Base-by-base conservation (phyloP, 192 early-diverging fungal species). In the Umbelopsis ramanniana region DNA sequence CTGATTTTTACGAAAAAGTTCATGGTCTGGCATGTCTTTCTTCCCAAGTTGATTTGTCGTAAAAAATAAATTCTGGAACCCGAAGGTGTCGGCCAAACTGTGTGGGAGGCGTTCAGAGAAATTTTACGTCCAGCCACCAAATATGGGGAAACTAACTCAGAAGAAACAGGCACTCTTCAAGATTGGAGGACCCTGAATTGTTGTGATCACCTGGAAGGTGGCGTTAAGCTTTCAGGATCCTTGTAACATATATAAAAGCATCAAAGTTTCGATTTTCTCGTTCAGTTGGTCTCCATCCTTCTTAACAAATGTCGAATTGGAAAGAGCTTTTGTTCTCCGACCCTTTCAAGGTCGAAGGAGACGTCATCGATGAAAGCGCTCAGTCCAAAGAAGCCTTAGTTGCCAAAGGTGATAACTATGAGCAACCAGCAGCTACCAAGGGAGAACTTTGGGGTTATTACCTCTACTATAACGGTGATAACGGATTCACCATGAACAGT, bases 401-500 rank as follows among this genome's bases (percentile, higher is more conserved):
- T 3, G 57, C 57, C 17, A 63, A 63, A 15, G 35, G 67, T 24
- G 53, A 43, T 3, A 71, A 73, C 15, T 37, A 46, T 24, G 33
- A 43, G 6, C 78, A 80, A 53, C 74, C 74, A 37, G 46, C 70
- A 10, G 70, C 74, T 38, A 73, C 78, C 15, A 74, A 72, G 26
- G 60, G 68, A 33, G 78, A 80, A 22, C 46, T 80, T 29, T 69
- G 70, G 74, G 63, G 63, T 21, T 80, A 80, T 52, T 80, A 80
- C 53, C 68, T 80, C 15, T 80, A 80, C 43, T 80, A 80, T 63
- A 80, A 80, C 73, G 78, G 73, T 17, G 69, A 80, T 57, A 80
- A 76, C 40, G 74, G 79, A 57, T 76, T 74, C 67, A 76, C 74
- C 0, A 76, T 80, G 47, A 70, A 60, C 24, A 68, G 50, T 54